Conservation (phyloP, 495 filamentous ascomycete species). For the Chaetomium cochliodes region DNA sequence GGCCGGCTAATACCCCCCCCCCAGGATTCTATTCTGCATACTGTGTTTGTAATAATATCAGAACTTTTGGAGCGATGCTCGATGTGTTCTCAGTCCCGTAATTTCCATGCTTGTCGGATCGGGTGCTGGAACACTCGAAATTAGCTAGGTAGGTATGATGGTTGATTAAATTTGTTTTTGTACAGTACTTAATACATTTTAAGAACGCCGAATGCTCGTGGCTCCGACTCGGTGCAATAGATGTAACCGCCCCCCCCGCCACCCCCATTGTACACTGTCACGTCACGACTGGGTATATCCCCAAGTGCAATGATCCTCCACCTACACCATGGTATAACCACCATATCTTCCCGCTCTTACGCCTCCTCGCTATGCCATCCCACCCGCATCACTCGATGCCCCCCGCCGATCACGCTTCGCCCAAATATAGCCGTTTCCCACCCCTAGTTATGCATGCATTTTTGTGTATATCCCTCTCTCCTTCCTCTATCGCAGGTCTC, state of each 20-base stretch:
- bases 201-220: background rate
- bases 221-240: no score
- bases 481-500: background rate
- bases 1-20: background rate
- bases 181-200: conserved; percentile 1
- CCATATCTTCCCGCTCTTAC: background rate
- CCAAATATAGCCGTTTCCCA: background rate
- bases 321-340: background rate
- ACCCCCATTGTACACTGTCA: background rate
- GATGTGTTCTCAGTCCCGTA: no score
- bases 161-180: background rate
- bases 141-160: background rate
- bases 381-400: background rate
- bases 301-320: background rate
- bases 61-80: background rate
- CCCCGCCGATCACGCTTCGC: background rate
- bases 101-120: background rate
- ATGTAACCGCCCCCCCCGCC: no score
- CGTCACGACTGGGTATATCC: background rate
- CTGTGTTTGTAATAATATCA: background rate
- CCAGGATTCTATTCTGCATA: conserved; percentile 1
- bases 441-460: background rate
- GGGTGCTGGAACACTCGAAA: background rate
- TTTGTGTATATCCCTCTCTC: background rate
- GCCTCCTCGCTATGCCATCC: background rate